phyloP scores from a whole-genome alignment of 306 rosid genomes.

The Clitoria ternatea region DNA sequence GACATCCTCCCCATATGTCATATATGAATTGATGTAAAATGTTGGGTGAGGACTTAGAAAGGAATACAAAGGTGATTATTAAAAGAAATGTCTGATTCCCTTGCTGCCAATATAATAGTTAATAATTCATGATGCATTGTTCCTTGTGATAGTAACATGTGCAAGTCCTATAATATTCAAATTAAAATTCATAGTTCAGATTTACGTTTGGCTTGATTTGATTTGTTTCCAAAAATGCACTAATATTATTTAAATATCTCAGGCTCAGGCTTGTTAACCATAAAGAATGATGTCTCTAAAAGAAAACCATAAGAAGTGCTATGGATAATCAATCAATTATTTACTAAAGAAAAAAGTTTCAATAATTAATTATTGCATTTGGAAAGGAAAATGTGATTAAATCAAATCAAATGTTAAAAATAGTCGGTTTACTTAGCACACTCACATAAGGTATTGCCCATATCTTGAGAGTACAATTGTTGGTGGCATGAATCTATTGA shows the following conservation, averaged over 20 bases:
- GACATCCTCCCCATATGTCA: background rate
- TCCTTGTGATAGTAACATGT: background rate
- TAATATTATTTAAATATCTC: background rate
- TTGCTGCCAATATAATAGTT: background rate
- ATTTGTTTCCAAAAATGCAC: no score
- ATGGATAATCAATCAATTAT: background rate
- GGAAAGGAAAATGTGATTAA: background rate
- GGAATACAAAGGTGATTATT: background rate
- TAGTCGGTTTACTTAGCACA: background rate
- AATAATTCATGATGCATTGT: background rate
- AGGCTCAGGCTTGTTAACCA: slow-evolving; percentile 2
- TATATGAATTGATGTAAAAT: background rate
- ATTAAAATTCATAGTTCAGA: background rate
- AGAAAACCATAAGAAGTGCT: background rate
- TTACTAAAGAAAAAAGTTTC: background rate
- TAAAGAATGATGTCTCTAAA: no score
- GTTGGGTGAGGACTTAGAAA: background rate
- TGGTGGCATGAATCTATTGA: background rate
- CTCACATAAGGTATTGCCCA: background rate
- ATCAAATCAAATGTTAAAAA: background rate
- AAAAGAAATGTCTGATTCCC: background rate
- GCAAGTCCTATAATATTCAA: background rate
- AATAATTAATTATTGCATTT: background rate
- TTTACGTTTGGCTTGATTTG: no score
- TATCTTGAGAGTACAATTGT: background rate